Evolutionary conservation across 2,329 filamentous ascomycete genomes (phyloP).

Genomic region (Fragosphaeria purpurea): DNA sequence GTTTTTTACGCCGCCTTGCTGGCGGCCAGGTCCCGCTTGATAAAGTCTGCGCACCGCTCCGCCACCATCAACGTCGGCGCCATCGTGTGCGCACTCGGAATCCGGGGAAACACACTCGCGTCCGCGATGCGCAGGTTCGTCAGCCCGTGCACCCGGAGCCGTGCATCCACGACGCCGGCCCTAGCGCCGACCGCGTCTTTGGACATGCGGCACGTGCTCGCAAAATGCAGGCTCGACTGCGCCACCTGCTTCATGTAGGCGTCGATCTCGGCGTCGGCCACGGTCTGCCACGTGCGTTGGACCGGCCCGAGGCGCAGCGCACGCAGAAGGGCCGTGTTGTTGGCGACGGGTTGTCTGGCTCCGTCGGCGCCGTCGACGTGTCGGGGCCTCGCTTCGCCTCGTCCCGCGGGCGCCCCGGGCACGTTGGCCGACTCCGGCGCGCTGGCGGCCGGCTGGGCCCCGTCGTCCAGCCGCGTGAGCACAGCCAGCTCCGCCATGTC

Average conservation of each 20-base stretch:
- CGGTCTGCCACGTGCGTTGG: constrained; percentile 15
- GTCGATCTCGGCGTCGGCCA: constrained; percentile 22
- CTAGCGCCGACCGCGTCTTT: background rate
- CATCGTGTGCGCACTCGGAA: constrained; percentile 21
- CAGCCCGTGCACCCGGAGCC: constrained; percentile 17
- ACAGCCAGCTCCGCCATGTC: constrained; percentile 9
- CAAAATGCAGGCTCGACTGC: constrained; percentile 24
- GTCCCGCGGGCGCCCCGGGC: too few relatives aligned
- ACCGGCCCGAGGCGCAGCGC: constrained; percentile 3
- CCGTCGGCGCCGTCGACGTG: too few relatives aligned
- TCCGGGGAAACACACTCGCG: constrained; percentile 21
- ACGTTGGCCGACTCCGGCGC: too few relatives aligned
- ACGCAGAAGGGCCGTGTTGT: too few relatives aligned
- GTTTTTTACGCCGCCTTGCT: too few relatives aligned
- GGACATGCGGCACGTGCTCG: constrained; percentile 31
- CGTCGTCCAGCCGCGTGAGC: background rate
- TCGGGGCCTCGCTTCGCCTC: too few relatives aligned
- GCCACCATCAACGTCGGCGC: constrained; percentile 21
- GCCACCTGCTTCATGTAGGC: constrained; percentile 14
- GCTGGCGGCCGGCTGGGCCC: background rate
- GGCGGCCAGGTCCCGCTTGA: constrained; percentile 13
- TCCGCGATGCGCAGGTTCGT: constrained; percentile 16
- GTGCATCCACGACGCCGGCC: constrained; percentile 17
- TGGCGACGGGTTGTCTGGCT: too few relatives aligned
- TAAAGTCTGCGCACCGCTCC: constrained; percentile 21